phyloP scores from a whole-genome alignment of 106 monocot species.

The Dendrobium officinale region DNA sequence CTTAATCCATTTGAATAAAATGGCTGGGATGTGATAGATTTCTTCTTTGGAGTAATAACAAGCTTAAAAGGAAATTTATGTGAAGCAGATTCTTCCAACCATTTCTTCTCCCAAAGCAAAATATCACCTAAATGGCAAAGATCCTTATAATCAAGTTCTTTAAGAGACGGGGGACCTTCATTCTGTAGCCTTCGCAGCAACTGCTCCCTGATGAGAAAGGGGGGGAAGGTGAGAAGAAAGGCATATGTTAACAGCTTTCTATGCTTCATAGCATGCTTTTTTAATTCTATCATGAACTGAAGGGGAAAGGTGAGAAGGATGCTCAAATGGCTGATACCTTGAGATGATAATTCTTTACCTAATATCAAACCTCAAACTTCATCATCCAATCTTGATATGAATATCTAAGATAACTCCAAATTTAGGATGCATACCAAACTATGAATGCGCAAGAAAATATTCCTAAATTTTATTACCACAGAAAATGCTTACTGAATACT shows the following conservation, averaged over 20 bases:
- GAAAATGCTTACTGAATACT: too few relatives aligned
- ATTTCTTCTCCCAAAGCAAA: constrained; percentile 68
- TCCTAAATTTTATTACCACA: too few relatives aligned
- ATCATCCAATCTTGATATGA: too few relatives aligned
- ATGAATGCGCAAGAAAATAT: too few relatives aligned
- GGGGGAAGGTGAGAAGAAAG: background rate
- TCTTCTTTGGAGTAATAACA: constrained; percentile 25
- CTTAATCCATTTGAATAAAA: constrained; percentile 34
- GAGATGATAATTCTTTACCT: too few relatives aligned
- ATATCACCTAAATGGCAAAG: constrained; percentile 48
- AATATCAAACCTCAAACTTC: too few relatives aligned
- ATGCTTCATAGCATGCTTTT: background rate
- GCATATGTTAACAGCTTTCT: background rate
- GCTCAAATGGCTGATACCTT: too few relatives aligned
- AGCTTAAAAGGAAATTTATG: constrained; percentile 49
- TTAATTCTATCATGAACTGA: too few relatives aligned
- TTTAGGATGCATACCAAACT: too few relatives aligned
- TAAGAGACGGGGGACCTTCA: constrained; percentile 41
- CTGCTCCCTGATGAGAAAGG: constrained; percentile 36
- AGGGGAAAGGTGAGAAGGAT: too few relatives aligned
- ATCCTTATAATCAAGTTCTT: constrained; percentile 36
- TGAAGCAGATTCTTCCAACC: constrained; percentile 52
- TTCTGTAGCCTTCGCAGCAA: constrained; percentile 35
- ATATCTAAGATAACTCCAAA: too few relatives aligned
- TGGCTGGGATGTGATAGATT: constrained; percentile 13